phyloP scores from a whole-genome alignment of 352 stramenopile species.

The Phytophthora sp. region DNA sequence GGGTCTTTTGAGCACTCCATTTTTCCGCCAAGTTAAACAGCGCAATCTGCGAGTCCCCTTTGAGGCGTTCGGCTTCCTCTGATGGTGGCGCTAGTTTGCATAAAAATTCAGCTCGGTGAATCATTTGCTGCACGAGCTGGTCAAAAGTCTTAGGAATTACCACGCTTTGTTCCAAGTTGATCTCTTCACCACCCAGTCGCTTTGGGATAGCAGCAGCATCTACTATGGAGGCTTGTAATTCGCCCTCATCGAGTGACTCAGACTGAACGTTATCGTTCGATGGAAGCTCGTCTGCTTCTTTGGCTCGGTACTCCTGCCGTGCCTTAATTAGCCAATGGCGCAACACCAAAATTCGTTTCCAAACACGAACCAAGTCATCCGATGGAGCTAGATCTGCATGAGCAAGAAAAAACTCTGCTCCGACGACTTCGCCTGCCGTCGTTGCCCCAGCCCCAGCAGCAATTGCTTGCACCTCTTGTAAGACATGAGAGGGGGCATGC shows the following conservation, averaged over 20 bases:
- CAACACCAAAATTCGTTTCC: slow-evolving; percentile 82
- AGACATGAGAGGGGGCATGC: slow-evolving; percentile 74
- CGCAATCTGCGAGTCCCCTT: slow-evolving; percentile 71
- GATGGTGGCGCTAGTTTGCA: slow-evolving; percentile 76
- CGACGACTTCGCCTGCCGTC: slow-evolving; percentile 24
- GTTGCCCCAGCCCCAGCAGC: slow-evolving; percentile 46
- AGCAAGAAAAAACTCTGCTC: slow-evolving; percentile 42
- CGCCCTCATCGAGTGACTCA: neutral
- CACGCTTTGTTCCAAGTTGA: slow-evolving; percentile 68
- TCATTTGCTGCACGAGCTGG: slow-evolving; percentile 67
- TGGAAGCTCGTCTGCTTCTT: slow-evolving; percentile 47
- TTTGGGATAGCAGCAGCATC: neutral
- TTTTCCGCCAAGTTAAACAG: slow-evolving; percentile 88
- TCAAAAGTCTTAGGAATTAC: slow-evolving; percentile 72
- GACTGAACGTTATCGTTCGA: neutral
- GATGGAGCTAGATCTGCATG: slow-evolving; percentile 71
- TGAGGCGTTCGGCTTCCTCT: slow-evolving; percentile 68
- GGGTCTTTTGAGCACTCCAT: slow-evolving; percentile 84
- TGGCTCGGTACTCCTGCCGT: slow-evolving; percentile 79
- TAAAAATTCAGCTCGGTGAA: slow-evolving; percentile 75
- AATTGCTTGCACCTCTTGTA: slow-evolving; percentile 83
- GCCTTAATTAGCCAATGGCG: slow-evolving; percentile 88
- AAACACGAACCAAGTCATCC: slow-evolving; percentile 71
- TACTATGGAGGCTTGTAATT: neutral
- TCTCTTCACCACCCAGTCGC: slow-evolving; percentile 22